Evolutionary conservation across 352 stramenopile genomes (phyloP), one percentile per base, ranked within the genome.

Genomic region (Pythium aphanidermatum): DNA sequence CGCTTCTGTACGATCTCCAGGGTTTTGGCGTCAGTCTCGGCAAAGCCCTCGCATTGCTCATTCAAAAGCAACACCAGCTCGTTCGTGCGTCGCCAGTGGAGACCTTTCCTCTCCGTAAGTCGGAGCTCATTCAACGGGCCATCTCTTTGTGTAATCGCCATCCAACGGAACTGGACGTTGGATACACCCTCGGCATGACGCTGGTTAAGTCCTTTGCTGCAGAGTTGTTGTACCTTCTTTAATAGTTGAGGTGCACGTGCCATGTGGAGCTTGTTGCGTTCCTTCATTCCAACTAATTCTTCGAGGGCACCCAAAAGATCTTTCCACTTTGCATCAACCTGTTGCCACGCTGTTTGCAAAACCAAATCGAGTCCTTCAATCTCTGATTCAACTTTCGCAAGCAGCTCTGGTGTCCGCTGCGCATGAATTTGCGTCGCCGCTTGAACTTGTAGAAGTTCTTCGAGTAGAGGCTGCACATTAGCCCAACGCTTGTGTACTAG

Each of bases 51-150:
- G 35, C 72, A 89, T 35, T 89, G 74, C 20, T 89, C 77, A 46
- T 84, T 64, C 0, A 89, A 58, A 5, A 89, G 46, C 20, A 81
- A 36, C 20, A 89, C 45, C 3, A 89, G 46, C 38, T 89, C 77
- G 28, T 86, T 70, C 19, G 77, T 89, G 2, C 77, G 74, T 3
- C 74, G 68, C 77, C 77, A 89, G 39, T 89, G 74, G 17, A 89
- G 44, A 0, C 65, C 69, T 23, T 84, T 79, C 31, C 74, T 80
- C 34, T 80, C 72, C 50, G 82, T 86, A 7, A 89, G 26, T 1
- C 72, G 71, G 0, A 89, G 51, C 33, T 89, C 77, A 33, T 65
- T 75, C 21, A 89, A 51, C 26, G 72, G 72, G 0, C 77, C 77
- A 24, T 81, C 69, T 6, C 37, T 55, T 27, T 77, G 65, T 2